These are phyloP conservation scores for Xylaria sp. DNA, from an alignment of 2,329 filamentous ascomycete genomes.

Conservation along the genomic window DNA sequence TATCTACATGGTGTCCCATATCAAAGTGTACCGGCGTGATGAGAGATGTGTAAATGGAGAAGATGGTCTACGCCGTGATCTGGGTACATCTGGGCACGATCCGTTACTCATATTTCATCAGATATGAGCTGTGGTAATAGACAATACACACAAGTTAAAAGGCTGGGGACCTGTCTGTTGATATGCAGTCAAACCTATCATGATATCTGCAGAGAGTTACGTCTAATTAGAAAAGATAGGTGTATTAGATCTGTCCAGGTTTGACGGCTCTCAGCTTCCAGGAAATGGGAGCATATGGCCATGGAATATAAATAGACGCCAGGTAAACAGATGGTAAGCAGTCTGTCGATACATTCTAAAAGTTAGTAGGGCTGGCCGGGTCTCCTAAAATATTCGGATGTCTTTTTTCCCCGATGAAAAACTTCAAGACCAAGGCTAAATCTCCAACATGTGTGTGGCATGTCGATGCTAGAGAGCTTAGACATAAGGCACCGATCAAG, in stretches of 20 bases:
- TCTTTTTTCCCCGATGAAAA: neutral
- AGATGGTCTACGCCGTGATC: constrained; percentile 1
- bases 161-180: constrained; percentile 5
- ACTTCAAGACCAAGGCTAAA: neutral
- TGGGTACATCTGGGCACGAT: constrained; percentile 2
- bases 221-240: constrained; percentile 29
- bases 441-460: neutral
- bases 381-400: neutral
- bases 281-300: neutral
- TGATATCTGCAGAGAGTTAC: constrained; percentile 11
- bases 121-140: no score
- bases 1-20: neutral
- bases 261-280: constrained; percentile 22
- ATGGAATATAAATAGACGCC: constrained; percentile 4
- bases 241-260: constrained; percentile 26
- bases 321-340: neutral
- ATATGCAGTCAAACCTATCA: constrained; percentile 26
- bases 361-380: neutral
- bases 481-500: neutral
- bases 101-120: no score
- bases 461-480: neutral
- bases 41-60: constrained; percentile 25
- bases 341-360: no score
- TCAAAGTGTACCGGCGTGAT: neutral
- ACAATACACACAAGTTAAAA: no score